Evolutionary conservation across 2,329 filamentous ascomycete species (phyloP).

Genomic region (Thielaviopsis cerberus): DNA sequence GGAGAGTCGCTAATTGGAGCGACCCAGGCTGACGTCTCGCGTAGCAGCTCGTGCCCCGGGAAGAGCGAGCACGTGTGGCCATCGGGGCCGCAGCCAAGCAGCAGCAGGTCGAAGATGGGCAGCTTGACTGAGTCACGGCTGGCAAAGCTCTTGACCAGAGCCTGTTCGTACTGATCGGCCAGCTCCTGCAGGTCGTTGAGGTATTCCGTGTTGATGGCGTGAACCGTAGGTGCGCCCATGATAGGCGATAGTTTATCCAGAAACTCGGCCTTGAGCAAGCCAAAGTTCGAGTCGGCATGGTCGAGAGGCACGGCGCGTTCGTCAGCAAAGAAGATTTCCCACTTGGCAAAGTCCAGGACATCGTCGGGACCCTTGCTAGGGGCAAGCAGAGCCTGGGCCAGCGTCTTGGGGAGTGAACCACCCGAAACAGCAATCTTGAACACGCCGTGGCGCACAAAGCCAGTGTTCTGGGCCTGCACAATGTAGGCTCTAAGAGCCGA

Average conservation of each 20-base stretch:
- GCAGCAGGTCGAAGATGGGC: slow-evolving; percentile 83
- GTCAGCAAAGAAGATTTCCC: slow-evolving; percentile 98
- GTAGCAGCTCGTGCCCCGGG: slow-evolving; percentile 69
- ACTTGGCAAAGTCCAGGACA: slow-evolving; percentile 59
- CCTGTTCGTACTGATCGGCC: slow-evolving; percentile 83
- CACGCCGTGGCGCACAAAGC: slow-evolving; percentile 57
- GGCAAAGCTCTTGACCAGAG: slow-evolving; percentile 69
- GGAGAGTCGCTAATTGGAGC: slow-evolving; percentile 81
- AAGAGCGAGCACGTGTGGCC: slow-evolving; percentile 96
- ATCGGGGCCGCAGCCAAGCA: slow-evolving; percentile 86
- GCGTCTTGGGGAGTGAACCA: slow-evolving; percentile 74
- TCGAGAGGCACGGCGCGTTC: slow-evolving; percentile 86
- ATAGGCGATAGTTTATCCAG: slow-evolving; percentile 67
- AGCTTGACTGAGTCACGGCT: slow-evolving; percentile 84
- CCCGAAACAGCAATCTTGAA: slow-evolving; percentile 92
- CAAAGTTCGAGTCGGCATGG: slow-evolving; percentile 88
- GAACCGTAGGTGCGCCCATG: slow-evolving; percentile 49
- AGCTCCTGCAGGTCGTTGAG: slow-evolving; percentile 74
- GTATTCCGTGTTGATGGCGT: slow-evolving; percentile 49
- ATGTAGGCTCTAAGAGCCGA: slow-evolving; percentile 64
- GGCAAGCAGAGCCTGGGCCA: slow-evolving; percentile 65
- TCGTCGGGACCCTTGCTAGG: slow-evolving; percentile 34
- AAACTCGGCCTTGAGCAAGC: slow-evolving; percentile 67
- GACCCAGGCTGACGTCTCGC: slow-evolving; percentile 81
- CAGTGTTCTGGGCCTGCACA: slow-evolving; percentile 61